phyloP scores from a whole-genome alignment of 164 flowering plant genomes.

The Echeveria elegans region DNA sequence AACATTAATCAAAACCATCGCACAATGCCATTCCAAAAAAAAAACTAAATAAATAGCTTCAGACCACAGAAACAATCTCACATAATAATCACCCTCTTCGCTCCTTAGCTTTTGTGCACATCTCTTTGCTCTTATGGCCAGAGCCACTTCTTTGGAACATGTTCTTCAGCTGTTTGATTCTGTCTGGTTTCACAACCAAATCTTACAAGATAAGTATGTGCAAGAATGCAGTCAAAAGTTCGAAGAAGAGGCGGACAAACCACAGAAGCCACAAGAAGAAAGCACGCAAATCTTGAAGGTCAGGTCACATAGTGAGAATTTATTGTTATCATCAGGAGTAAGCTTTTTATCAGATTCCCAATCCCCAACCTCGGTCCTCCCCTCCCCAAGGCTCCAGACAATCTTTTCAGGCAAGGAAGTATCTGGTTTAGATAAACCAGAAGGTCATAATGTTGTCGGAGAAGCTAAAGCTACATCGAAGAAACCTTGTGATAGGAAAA shows the following conservation, averaged over 20 bases:
- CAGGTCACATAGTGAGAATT: not conserved
- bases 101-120: not conserved
- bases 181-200: not conserved
- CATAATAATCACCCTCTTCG: not conserved
- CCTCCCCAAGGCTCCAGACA: not conserved
- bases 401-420: slow-evolving; percentile 1
- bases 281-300: not conserved
- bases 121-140: not conserved
- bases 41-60: not conserved
- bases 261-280: not conserved
- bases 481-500: not conserved
- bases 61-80: no score
- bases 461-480: not conserved
- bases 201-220: not conserved
- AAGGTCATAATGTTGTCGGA: not conserved
- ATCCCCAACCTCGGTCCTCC: not conserved
- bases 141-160: not conserved
- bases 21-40: not conserved
- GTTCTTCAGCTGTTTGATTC: not conserved
- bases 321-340: not conserved
- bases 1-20: not conserved
- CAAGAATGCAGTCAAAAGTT: not conserved
- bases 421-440: not conserved
- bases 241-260: not conserved
- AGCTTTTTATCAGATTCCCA: not conserved